Evolutionary conservation across 805 yeast species (phyloP).

Genomic region (Candida argentea): DNA sequence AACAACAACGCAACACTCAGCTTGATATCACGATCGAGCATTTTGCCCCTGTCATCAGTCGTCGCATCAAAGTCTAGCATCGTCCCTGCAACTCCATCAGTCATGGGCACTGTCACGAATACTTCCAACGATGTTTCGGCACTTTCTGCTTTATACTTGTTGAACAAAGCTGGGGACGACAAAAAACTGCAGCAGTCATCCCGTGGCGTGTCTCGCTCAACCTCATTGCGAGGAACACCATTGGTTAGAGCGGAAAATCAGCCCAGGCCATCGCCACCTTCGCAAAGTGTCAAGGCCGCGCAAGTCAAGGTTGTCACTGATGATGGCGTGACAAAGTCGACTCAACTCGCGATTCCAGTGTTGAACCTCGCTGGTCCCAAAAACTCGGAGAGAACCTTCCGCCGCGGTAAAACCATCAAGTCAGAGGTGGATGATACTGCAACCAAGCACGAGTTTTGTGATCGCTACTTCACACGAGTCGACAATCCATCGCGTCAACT

Average conservation of each 20-base stretch:
- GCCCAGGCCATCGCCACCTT: too few species aligned
- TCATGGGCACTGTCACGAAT: conserved; percentile 27
- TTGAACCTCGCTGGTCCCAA: too few species aligned
- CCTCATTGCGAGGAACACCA: too few species aligned
- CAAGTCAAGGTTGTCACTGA: background rate
- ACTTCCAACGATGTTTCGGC: conserved; percentile 22
- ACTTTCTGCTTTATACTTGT: conserved; percentile 24
- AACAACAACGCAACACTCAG: conserved; percentile 15
- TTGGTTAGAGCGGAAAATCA: too few species aligned
- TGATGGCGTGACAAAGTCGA: too few species aligned
- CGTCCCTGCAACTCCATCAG: conserved; percentile 24
- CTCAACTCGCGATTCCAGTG: background rate
- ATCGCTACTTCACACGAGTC: background rate
- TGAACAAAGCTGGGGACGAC: conserved; percentile 21
- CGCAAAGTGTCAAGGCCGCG: background rate
- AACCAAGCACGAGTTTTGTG: background rate
- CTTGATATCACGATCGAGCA: conserved; percentile 14
- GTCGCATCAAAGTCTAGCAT: conserved; percentile 15
- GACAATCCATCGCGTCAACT: background rate
- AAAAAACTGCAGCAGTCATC: conserved; percentile 1
- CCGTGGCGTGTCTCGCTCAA: background rate
- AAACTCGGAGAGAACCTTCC: background rate
- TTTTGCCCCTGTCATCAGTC: conserved; percentile 6
- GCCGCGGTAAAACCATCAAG: background rate
- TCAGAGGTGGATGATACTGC: background rate